Evolutionary conservation across 164 flowering plant genomes (phyloP).

Genomic region (Berberis thunbergii): DNA sequence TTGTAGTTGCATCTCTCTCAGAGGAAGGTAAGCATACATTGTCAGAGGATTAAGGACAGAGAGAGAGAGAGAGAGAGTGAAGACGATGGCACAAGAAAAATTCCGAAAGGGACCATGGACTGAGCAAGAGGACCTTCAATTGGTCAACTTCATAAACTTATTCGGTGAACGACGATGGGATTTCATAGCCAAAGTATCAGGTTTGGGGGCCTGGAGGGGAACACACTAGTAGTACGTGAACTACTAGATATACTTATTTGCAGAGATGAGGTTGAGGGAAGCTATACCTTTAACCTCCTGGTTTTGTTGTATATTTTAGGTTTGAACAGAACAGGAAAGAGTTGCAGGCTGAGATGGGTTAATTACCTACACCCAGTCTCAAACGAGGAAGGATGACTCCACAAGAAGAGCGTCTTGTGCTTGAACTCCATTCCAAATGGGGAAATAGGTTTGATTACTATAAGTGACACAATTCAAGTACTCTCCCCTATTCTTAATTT

Average conservation of each 20-base stretch:
- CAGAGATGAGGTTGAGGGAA: slow-evolving; percentile 19
- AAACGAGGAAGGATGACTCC: slow-evolving; percentile 89
- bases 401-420: slow-evolving; percentile 80
- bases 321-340: slow-evolving; percentile 92
- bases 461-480: slow-evolving; percentile 4
- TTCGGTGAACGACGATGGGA: slow-evolving; percentile 98
- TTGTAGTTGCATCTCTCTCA: neutral
- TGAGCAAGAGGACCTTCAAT: slow-evolving; percentile 81
- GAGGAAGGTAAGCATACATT: neutral
- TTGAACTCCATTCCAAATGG: slow-evolving; percentile 85
- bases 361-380: slow-evolving; percentile 89
- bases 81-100: slow-evolving; percentile 47
- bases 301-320: slow-evolving; percentile 52
- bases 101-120: slow-evolving; percentile 93
- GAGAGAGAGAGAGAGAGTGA: neutral
- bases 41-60: neutral
- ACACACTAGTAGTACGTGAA: slow-evolving; percentile 10
- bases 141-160: slow-evolving; percentile 61
- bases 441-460: slow-evolving; percentile 73
- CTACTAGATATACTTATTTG: slow-evolving; percentile 27
- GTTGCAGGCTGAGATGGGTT: slow-evolving; percentile 98
- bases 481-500: neutral
- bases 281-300: slow-evolving; percentile 32
- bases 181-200: slow-evolving; percentile 95
- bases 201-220: slow-evolving; percentile 98